Evolutionary conservation across 148 eudicot species (phyloP).

Genomic region (Rhododendron simsii): DNA sequence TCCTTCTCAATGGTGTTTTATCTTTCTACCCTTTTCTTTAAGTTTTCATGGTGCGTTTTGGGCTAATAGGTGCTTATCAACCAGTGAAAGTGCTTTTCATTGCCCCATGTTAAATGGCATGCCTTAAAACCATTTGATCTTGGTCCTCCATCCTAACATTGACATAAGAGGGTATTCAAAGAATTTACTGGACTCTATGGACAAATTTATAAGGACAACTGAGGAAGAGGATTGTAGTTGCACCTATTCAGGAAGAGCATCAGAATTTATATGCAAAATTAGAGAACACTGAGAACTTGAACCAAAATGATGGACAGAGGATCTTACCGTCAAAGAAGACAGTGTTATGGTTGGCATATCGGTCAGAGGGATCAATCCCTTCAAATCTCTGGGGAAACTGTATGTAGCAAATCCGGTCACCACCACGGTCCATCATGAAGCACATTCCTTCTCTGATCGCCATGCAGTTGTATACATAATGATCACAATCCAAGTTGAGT

Average conservation of each 20-base stretch:
- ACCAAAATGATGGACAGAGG: not conserved
- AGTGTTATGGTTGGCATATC: slow-evolving; percentile 93
- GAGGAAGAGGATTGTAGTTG: not conserved
- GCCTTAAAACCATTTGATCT: not conserved
- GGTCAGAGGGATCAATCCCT: slow-evolving; percentile 90
- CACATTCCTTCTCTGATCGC: slow-evolving; percentile 95
- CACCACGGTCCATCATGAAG: slow-evolving; percentile 97
- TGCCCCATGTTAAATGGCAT: not conserved
- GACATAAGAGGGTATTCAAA: not conserved
- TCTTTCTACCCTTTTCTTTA: not conserved
- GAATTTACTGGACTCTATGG: not conserved
- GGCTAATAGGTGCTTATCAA: not conserved
- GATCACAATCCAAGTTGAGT: slow-evolving; percentile 90
- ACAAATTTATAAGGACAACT: not conserved
- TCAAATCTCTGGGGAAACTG: slow-evolving; percentile 93
- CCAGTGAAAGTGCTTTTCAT: not conserved
- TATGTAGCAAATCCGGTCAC: slow-evolving; percentile 78
- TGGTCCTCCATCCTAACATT: not conserved
- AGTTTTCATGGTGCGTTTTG: not conserved
- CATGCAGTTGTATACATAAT: slow-evolving; percentile 64
- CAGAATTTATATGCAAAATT: not conserved
- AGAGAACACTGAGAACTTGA: not conserved
- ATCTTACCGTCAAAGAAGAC: slow-evolving; percentile 75
- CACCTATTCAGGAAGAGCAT: not conserved
- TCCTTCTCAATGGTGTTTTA: not conserved